Base-by-base conservation (phyloP, 73 alveolate genomes). In the Paramecium caudatum region DNA sequence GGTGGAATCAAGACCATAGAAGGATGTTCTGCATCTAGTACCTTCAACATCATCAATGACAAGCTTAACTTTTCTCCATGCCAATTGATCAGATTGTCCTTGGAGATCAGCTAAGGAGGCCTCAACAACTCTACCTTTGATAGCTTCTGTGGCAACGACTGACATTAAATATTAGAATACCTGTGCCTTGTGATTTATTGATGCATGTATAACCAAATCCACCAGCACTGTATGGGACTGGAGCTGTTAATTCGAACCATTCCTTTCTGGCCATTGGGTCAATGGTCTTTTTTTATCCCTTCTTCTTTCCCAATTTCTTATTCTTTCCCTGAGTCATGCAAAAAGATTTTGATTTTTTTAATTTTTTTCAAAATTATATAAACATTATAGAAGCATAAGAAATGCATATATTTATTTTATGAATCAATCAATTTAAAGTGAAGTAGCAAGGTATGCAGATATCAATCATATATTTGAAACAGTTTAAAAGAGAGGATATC, bases 41-140 rank as follows among this genome's bases (percentile, higher is more conserved):
- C 98, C 98, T 91, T 98, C 98, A 65, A 97, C 99, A 37, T 97
- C 99, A 61, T 98, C 99, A 69, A 95, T 94, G 65, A 95, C 96
- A 82, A 97, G 92, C 96, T 98, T 95, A 84, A 98, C 97, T 94
- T 98, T 98, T 82, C 97, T 93, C 91, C 93, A 82, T 48, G 92
- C 62, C 84, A 61, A 50, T 46, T 93, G 62, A 43, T 90, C 94
- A 3, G 82, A 47, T 63, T 91, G 43, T 34, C 82, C 91, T 92
- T 49, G 82, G 46, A 94, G 93, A 74, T 94, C 96, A 63, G 96
- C 97, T 47, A 93, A 84, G 25, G 96, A 91, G 70, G 97, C 93
- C 90, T 96, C 98, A 92, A 96, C 93, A 45, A 97, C 99, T 47
- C 99, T 81, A 55, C 99, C 99, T 90, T 95, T 96, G 62, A 97